Evolutionary conservation across 2,329 filamentous ascomycete species (phyloP).

Genomic region (Epichloe typhina): DNA sequence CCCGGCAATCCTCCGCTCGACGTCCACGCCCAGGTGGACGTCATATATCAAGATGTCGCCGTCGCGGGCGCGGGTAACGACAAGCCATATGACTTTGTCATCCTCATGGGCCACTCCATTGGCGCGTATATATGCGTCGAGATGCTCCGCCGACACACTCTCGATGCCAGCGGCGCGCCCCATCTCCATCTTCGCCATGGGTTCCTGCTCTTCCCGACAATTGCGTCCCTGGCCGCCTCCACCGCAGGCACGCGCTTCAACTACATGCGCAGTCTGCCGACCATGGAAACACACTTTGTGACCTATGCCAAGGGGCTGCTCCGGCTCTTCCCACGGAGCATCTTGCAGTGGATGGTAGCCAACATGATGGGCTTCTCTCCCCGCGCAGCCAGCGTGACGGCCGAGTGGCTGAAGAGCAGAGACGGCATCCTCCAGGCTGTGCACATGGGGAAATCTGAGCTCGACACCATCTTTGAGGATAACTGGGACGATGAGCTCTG

Average conservation of each 20-base stretch:
- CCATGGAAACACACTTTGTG: slow-evolving; percentile 29
- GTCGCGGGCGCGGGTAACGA: slow-evolving; percentile 19
- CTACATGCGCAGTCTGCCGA: slow-evolving; percentile 26
- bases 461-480: slow-evolving; percentile 44
- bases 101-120: slow-evolving; percentile 63
- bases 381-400: slow-evolving; percentile 35
- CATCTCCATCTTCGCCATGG: slow-evolving; percentile 34
- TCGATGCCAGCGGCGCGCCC: slow-evolving; percentile 19
- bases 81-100: slow-evolving; percentile 39
- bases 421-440: slow-evolving; percentile 48
- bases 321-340: slow-evolving; percentile 23
- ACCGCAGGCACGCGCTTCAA: slow-evolving; percentile 38
- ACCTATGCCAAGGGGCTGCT: slow-evolving; percentile 29
- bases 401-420: slow-evolving; percentile 39
- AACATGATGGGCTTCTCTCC: slow-evolving; percentile 33
- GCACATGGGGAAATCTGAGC: slow-evolving; percentile 45
- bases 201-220: slow-evolving; percentile 60
- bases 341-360: slow-evolving; percentile 30
- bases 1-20: slow-evolving; percentile 30
- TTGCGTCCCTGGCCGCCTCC: slow-evolving; percentile 56
- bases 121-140: slow-evolving; percentile 61
- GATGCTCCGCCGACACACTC: slow-evolving; percentile 44
- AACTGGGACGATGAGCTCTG: slow-evolving; percentile 47
- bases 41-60: slow-evolving; percentile 25
- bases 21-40: slow-evolving; percentile 40